Conservation (phyloP, 176 grass and related monocot genomes). For the Melocanna baccifera region DNA sequence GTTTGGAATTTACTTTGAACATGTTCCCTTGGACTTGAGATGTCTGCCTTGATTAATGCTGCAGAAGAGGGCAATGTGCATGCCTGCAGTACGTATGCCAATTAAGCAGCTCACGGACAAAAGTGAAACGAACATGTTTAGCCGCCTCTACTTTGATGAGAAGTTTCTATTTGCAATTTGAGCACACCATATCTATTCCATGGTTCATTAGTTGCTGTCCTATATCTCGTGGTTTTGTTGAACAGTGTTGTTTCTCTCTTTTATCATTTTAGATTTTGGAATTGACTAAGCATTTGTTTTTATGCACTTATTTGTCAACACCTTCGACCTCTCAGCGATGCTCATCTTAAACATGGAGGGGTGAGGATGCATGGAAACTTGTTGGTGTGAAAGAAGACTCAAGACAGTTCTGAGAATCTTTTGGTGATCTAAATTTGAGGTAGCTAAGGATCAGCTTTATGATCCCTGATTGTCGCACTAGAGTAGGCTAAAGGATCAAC, state of each 20-base stretch:
- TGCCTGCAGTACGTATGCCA: background rate
- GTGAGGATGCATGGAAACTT: too few relatives aligned
- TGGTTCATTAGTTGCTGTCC: background rate
- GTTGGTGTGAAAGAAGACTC: too few relatives aligned
- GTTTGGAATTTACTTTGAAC: background rate
- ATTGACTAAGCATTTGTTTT: background rate
- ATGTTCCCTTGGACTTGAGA: conserved; percentile 17
- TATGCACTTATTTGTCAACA: background rate
- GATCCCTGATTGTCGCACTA: background rate
- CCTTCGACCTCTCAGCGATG: too few relatives aligned
- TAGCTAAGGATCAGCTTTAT: too few relatives aligned
- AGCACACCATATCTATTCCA: background rate
- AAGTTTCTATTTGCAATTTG: background rate
- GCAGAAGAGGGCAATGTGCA: background rate
- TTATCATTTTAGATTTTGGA: background rate
- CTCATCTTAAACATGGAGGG: too few relatives aligned
- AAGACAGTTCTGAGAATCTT: too few relatives aligned
- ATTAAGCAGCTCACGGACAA: background rate
- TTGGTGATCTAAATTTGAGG: too few relatives aligned
- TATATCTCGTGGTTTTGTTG: background rate
- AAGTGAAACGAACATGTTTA: background rate
- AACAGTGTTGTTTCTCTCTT: background rate
- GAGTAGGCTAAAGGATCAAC: background rate
- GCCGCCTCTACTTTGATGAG: background rate
- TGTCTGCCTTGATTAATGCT: conserved; percentile 25